Conservation (phyloP, 129 eudicot species). For the Silybum marianum region DNA sequence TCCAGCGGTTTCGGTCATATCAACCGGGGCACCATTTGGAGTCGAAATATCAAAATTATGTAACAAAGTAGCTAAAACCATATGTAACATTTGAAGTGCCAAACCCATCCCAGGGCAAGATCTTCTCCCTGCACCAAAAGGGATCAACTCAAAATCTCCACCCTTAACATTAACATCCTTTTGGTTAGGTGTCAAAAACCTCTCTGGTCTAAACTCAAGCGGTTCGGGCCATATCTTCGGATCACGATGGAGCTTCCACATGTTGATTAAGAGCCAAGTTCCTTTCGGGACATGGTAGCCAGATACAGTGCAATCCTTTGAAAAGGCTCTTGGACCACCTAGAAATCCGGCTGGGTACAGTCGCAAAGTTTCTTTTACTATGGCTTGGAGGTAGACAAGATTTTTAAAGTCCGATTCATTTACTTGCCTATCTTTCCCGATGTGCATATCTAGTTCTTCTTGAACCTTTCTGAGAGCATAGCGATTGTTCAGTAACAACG, state of each 20-base stretch:
- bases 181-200: slow-evolving; percentile 6
- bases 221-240: slow-evolving; percentile 21
- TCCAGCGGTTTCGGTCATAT: slow-evolving; percentile 18
- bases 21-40: slow-evolving; percentile 9
- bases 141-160: slow-evolving; percentile 25
- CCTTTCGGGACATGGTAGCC: slow-evolving; percentile 26
- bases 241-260: slow-evolving; percentile 27
- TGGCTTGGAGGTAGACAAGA: slow-evolving; percentile 25
- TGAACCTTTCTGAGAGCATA: slow-evolving; percentile 32
- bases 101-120: slow-evolving; percentile 18
- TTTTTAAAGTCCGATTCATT: slow-evolving; percentile 52
- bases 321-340: slow-evolving; percentile 4
- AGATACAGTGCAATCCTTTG: slow-evolving; percentile 17
- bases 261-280: slow-evolving; percentile 11
- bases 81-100: slow-evolving; percentile 18
- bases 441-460: slow-evolving; percentile 59
- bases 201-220: slow-evolving; percentile 19
- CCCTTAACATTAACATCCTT: slow-evolving; percentile 31
- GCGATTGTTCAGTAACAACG: slow-evolving; percentile 1
- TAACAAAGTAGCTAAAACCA: slow-evolving; percentile 26
- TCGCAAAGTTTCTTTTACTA: slow-evolving; percentile 22
- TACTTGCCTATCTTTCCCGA: slow-evolving; percentile 55
- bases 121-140: slow-evolving; percentile 34
- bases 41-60: slow-evolving; percentile 20
- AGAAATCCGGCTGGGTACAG: slow-evolving; percentile 23